Conservation (phyloP, 805 yeast species). For the Saccharomycopsis malanga region DNA sequence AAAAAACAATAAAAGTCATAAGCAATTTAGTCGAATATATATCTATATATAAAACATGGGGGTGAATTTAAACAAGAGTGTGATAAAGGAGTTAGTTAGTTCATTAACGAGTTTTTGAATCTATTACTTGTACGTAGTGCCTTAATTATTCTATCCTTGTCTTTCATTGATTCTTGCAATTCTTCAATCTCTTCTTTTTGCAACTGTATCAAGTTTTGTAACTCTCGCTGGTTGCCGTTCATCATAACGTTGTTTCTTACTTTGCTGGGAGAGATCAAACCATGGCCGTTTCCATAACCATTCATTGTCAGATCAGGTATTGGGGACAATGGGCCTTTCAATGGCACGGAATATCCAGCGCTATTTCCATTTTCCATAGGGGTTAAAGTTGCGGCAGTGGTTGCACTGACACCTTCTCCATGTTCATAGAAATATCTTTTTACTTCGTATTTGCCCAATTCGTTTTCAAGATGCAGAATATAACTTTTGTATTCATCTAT, state of each 20-base stretch:
- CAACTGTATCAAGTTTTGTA: slow-evolving; percentile 38
- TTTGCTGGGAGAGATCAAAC: slow-evolving; percentile 18
- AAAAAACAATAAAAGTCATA: no score
- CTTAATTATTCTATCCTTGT: slow-evolving; percentile 73
- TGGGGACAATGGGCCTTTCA: slow-evolving; percentile 1
- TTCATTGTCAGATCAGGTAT: not conserved
- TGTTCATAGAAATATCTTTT: slow-evolving; percentile 6
- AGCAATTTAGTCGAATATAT: no score
- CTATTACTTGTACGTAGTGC: slow-evolving; percentile 62
- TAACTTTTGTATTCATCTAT: slow-evolving; percentile 55
- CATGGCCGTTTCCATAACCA: slow-evolving; percentile 4
- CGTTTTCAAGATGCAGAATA: slow-evolving; percentile 51
- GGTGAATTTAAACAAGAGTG: no score
- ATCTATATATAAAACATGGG: no score
- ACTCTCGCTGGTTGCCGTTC: slow-evolving; percentile 21
- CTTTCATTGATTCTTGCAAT: slow-evolving; percentile 52
- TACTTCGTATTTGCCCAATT: slow-evolving; percentile 32
- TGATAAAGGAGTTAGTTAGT: not conserved
- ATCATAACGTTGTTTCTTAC: slow-evolving; percentile 16
- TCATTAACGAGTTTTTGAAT: slow-evolving; percentile 36
- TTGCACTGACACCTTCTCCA: slow-evolving; percentile 10
- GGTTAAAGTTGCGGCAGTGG: not conserved
- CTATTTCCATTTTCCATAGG: slow-evolving; percentile 4
- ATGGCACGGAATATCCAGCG: not conserved
- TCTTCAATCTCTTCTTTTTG: slow-evolving; percentile 64